Percentiles rank a stretch among this genome's conserved stretches.
Conservation (phyloP, 805 yeast species). For the Metschnikowia colocasiae region DNA sequence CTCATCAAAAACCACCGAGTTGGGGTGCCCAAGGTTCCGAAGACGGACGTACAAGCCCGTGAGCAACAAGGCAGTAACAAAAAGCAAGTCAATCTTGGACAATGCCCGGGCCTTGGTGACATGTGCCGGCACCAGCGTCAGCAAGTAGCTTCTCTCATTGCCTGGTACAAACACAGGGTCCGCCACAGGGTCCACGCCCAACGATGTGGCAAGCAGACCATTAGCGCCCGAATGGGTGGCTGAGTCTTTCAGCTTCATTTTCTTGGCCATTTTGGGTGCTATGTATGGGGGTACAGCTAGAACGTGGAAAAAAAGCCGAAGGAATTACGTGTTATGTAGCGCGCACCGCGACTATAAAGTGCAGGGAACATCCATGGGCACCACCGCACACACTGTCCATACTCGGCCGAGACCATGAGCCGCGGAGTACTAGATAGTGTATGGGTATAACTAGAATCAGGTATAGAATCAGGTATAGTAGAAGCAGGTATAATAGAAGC, state of each 20-base stretch:
- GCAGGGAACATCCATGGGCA: too few species aligned
- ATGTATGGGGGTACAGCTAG: conserved; percentile 1
- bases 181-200: conserved; percentile 42
- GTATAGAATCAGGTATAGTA: too few species aligned
- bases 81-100: conserved; percentile 22
- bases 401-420: too few species aligned
- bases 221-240: not conserved
- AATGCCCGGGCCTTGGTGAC: conserved; percentile 23
- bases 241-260: conserved; percentile 11
- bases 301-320: not conserved
- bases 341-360: conserved; percentile 3
- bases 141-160: conserved; percentile 48
- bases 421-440: too few species aligned
- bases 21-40: conserved; percentile 58
- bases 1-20: conserved; percentile 87
- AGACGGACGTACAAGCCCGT: conserved; percentile 59
- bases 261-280: conserved; percentile 16
- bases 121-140: conserved; percentile 46
- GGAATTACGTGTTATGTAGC: not conserved
- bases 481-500: too few species aligned
- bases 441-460: too few species aligned
- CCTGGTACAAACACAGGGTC: conserved; percentile 43
- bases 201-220: conserved; percentile 1
- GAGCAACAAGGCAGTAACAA: conserved; percentile 40
- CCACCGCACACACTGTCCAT: too few species aligned